Evolutionary conservation across 805 yeast genomes (phyloP), one percentile per base, ranked within the genome.

Genomic region (Yarrowia phangngaensis): DNA sequence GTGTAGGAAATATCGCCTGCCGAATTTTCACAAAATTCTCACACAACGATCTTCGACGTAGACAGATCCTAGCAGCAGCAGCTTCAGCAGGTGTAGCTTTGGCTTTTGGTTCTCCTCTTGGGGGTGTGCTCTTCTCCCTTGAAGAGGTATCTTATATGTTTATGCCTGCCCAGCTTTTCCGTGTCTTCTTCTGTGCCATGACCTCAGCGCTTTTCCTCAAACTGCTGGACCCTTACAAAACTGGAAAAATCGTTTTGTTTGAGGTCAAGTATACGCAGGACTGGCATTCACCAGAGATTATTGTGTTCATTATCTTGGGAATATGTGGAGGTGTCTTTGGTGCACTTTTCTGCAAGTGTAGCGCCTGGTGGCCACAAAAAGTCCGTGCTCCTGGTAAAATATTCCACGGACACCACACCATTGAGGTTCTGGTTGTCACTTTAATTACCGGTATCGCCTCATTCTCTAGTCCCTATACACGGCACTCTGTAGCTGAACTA

Each of bases 31-130:
- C 70, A 1, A 69, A 67, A 55, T 74, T 73, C 41, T 59, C 70
- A 49, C 58, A 64, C 6, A 76, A 76, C 55, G 80, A 76, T 31
- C 60, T 74, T 19, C 67, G 74, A 48, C 67, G 74, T 47, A 68
- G 80, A 46, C 79, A 74, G 54, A 69, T 77, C 4, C 61, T 77
- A 13, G 72, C 79, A 2, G 80, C 82, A 0, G 70, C 78, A 20
- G 77, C 80, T 1, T 67, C 73, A 51, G 76, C 80, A 3, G 82
- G 82, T 3, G 80, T 77, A 8, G 78, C 81, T 6, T 63, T 77
- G 20, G 80, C 81, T 1, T 77, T 77, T 61, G 82, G 82, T 0
- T 71, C 78, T 1, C 82, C 82, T 2, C 58, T 77, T 7, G 82
- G 81, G 2, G 82, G 80, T 1, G 79, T 77, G 3, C 58, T 77